These are phyloP conservation scores for Lasiosphaeria miniovina DNA, from an alignment of 495 filamentous ascomycete species.

Conservation along the genomic window DNA sequence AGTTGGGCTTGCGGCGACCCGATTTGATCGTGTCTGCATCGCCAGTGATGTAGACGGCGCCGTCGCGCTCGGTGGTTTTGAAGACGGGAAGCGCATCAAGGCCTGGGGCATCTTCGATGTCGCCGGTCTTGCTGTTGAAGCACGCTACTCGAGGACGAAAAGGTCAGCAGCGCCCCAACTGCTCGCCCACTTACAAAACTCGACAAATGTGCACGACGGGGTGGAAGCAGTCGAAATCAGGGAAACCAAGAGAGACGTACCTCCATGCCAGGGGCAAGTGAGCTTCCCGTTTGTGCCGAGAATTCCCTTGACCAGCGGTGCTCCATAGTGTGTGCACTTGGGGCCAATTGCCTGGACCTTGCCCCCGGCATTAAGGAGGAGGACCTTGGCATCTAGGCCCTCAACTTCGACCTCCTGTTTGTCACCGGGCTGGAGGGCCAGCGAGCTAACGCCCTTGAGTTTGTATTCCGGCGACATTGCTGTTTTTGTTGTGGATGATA, in stretches of 20 bases:
- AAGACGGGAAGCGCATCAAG: conserved; percentile 79
- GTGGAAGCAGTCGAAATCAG: too few relatives aligned
- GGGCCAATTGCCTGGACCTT: conserved; percentile 74
- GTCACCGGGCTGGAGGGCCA: conserved; percentile 71
- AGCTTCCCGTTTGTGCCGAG: conserved; percentile 77
- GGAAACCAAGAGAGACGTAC: conserved; percentile 41
- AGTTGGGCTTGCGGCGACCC: conserved; percentile 65
- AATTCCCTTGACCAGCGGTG: conserved; percentile 80
- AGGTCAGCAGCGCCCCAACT: conserved; percentile 14
- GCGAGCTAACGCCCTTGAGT: conserved; percentile 71
- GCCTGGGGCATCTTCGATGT: conserved; percentile 91
- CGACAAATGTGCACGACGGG: too few relatives aligned
- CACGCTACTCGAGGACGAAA: conserved; percentile 58
- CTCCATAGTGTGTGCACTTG: conserved; percentile 92
- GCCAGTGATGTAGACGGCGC: conserved; percentile 77
- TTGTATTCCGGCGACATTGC: conserved; percentile 71
- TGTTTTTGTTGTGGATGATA: conserved; percentile 9
- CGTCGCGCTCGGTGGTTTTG: conserved; percentile 73
- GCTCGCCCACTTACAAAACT: neutral
- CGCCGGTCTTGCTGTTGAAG: conserved; percentile 84
- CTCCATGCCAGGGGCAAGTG: conserved; percentile 94
- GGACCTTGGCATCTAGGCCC: conserved; percentile 80
- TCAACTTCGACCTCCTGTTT: conserved; percentile 90
- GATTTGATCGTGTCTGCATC: conserved; percentile 77
- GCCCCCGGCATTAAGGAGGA: conserved; percentile 73